Percentiles rank a stretch among this genome's conserved stretches.
phyloP scores from a whole-genome alignment of 2,329 filamentous ascomycete genomes.

The Fusarium siculi region DNA sequence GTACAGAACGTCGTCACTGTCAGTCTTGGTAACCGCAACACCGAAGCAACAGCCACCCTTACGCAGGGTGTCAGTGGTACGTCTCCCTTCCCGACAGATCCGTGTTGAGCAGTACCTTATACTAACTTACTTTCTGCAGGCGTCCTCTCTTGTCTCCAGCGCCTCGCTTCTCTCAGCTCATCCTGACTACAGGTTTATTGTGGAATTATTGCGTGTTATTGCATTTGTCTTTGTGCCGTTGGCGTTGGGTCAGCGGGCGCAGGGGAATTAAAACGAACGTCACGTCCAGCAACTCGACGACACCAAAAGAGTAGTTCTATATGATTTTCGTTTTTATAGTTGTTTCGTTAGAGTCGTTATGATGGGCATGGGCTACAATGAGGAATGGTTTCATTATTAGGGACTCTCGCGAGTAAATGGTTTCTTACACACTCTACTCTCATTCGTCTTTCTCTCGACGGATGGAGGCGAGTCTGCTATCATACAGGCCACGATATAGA shows the following conservation, averaged over 20 bases:
- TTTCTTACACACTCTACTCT: slow-evolving; percentile 27
- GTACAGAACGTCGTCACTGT: slow-evolving; percentile 83
- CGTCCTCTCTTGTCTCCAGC: slow-evolving; percentile 56
- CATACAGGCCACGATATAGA: neutral
- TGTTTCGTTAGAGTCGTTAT: neutral
- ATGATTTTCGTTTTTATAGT: neutral
- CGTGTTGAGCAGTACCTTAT: neutral
- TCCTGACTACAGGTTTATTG: slow-evolving; percentile 32
- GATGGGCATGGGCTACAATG: slow-evolving; percentile 4
- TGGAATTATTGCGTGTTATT: slow-evolving; percentile 36
- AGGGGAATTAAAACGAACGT: slow-evolving; percentile 27
- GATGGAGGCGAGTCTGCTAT: neutral
- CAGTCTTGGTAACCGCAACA: slow-evolving; percentile 86
- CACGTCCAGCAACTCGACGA: slow-evolving; percentile 11
- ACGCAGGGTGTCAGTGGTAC: slow-evolving; percentile 92
- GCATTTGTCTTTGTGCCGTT: slow-evolving; percentile 40
- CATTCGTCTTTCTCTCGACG: neutral
- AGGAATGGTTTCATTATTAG: slow-evolving; percentile 7
- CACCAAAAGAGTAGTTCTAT: slow-evolving; percentile 28
- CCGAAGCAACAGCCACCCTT: slow-evolving; percentile 84
- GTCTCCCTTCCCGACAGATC: slow-evolving; percentile 45
- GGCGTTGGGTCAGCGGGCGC: slow-evolving; percentile 42
- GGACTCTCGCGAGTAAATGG: slow-evolving; percentile 27
- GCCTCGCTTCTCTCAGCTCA: slow-evolving; percentile 48
- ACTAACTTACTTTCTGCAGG: slow-evolving; percentile 44